Evolutionary conservation across 2,329 filamentous ascomycete genomes (phyloP), one percentile per base, ranked within the genome.

Genomic region (Colletotrichum euphorbiae): DNA sequence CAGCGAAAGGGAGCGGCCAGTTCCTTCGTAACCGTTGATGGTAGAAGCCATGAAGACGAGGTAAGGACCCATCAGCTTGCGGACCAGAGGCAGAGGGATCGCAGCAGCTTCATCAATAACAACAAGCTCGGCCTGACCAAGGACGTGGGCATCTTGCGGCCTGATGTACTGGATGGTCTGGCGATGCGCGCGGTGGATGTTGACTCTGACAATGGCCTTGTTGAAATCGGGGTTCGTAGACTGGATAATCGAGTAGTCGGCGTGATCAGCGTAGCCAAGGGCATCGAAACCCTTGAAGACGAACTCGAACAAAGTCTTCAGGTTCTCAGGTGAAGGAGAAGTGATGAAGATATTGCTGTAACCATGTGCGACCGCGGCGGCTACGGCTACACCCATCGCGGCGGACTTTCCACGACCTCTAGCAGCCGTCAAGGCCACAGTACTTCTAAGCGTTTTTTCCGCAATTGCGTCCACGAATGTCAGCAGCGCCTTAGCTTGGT

Each of bases 301-400:
- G 75, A 99, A 99, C 75, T 99, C 94, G 77, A 99, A 99, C 7
- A 99, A 85, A 0, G 96, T 99, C 83, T 98, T 99, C 85, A 99
- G 85, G 81, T 99, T 99, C 81, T 99, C 97, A 0, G 96, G 96
- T 69, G 93, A 98, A 0, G 95, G 95, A 1, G 95, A 98, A 1
- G 96, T 99, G 77, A 99, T 97, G 81, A 99, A 99, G 75, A 99
- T 97, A 79, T 99, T 99, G 83, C 94, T 97, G 81, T 99, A 99
- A 28, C 96, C 96, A 77, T 98, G 93, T 1, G 96, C 95, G 50
- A 99, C 88, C 1, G 97, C 97, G 3, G 96, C 94, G 3, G 96
- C 96, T 48, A 99, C 92, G 3, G 96, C 94, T 58, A 99, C 91
- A 80, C 96, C 96, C 75, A 99, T 87, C 28, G 96, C 96, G 17